phyloP scores from a whole-genome alignment of 116 monocot species.

The Dioscorea cayenensis region DNA sequence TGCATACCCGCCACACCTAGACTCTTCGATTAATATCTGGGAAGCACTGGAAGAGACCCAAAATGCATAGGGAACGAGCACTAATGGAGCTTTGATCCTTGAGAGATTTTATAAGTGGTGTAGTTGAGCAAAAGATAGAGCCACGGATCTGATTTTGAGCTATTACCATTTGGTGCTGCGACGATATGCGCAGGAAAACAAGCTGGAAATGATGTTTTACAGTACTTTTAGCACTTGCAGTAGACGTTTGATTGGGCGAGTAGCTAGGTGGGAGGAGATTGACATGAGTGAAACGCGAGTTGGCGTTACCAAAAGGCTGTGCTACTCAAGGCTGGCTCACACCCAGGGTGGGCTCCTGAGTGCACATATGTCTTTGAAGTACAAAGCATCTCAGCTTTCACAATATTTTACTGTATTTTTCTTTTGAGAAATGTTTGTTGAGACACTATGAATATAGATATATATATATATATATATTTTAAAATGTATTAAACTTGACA shows the following conservation, averaged over 20 bases:
- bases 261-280: background rate
- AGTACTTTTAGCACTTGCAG: conserved; percentile 12
- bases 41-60: conserved; percentile 4
- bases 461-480: too few relatives aligned
- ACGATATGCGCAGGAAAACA: conserved; percentile 19
- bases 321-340: background rate
- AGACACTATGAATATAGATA: too few relatives aligned
- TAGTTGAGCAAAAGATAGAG: conserved; percentile 3
- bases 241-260: conserved; percentile 18
- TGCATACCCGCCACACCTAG: conserved; percentile 13
- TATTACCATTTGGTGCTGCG: conserved; percentile 28
- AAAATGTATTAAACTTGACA: too few relatives aligned
- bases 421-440: too few relatives aligned
- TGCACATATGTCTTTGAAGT: too few relatives aligned
- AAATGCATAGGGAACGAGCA: conserved; percentile 12
- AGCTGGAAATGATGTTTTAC: conserved; percentile 14
- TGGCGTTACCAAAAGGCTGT: conserved; percentile 1
- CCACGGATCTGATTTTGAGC: conserved; percentile 18
- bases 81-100: conserved; percentile 14
- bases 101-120: conserved; percentile 18
- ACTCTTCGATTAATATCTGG: background rate
- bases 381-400: too few relatives aligned
- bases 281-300: conserved; percentile 5
- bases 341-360: too few relatives aligned
- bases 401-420: too few relatives aligned